These are phyloP conservation scores for Tritrichomonas musculus DNA, from an alignment of 208 protist genomes.

Conservation along the genomic window DNA sequence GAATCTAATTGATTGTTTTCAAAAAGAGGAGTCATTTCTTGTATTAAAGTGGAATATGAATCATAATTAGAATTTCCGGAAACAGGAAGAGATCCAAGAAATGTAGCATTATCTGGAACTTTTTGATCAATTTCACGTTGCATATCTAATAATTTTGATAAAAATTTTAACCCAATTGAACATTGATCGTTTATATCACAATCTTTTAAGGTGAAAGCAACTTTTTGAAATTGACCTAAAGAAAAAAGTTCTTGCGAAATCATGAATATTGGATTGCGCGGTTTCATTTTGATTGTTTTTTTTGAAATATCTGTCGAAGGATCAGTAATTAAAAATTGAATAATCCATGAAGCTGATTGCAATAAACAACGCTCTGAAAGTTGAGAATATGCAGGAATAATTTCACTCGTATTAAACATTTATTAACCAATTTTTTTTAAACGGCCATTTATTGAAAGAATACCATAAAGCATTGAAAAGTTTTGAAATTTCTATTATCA, in stretches of 20 bases:
- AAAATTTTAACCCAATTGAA: background rate
- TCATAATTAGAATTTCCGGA: background rate
- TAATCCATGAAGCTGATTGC: background rate
- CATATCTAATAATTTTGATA: background rate
- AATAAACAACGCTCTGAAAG: background rate
- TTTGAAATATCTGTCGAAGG: no score
- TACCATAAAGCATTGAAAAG: no score
- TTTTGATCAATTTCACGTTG: slow-evolving; percentile 1
- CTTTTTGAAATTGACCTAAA: background rate
- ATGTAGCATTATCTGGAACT: background rate
- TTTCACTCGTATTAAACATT: background rate
- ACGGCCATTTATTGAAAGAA: background rate
- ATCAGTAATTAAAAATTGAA: background rate
- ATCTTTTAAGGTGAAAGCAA: background rate
- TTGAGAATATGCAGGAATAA: background rate
- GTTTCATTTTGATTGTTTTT: background rate
- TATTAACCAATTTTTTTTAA: background rate
- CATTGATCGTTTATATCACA: background rate
- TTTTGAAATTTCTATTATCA: no score
- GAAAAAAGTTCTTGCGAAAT: background rate
- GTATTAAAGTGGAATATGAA: background rate
- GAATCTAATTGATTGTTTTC: background rate
- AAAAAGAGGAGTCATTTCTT: background rate
- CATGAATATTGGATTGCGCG: no score
- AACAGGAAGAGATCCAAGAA: background rate